These are phyloP conservation scores for Cyphellophora europaea DNA, from an alignment of 2,329 filamentous ascomycete genomes.

Conservation along the genomic window DNA sequence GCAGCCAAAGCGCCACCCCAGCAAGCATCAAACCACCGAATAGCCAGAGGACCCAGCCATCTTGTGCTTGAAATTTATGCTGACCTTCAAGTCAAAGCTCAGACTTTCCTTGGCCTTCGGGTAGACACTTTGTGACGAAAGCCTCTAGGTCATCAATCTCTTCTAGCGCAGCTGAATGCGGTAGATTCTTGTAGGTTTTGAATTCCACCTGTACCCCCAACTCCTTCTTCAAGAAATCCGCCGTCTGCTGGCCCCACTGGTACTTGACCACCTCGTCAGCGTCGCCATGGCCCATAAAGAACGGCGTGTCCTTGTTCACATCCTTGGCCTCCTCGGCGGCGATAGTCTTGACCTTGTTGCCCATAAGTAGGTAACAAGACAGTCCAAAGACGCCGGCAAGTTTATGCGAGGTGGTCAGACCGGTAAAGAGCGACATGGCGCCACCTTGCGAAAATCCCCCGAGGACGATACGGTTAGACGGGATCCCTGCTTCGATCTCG, in stretches of 20 bases:
- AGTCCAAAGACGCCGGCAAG: constrained; percentile 83
- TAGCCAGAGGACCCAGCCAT: too few relatives aligned
- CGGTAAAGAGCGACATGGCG: constrained; percentile 74
- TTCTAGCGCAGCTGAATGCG: constrained; percentile 64
- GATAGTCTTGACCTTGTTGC: constrained; percentile 52
- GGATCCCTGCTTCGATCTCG: constrained; percentile 73
- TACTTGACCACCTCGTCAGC: constrained; percentile 63
- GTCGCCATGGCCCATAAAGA: constrained; percentile 86
- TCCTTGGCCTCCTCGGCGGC: constrained; percentile 41
- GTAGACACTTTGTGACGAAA: constrained; percentile 40
- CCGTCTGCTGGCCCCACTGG: constrained; percentile 59
- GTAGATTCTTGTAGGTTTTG: constrained; percentile 66
- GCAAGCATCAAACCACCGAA: too few relatives aligned
- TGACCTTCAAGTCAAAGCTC: neutral
- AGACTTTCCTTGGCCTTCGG: neutral
- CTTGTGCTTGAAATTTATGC: too few relatives aligned
- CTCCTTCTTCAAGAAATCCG: constrained; percentile 56
- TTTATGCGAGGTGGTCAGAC: constrained; percentile 63
- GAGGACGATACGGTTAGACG: constrained; percentile 72
- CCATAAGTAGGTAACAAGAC: constrained; percentile 70
- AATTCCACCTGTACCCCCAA: constrained; percentile 66
- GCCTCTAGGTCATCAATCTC: constrained; percentile 76
- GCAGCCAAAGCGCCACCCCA: too few relatives aligned
- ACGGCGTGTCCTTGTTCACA: constrained; percentile 65
- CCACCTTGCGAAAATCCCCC: constrained; percentile 64